phyloP scores from a whole-genome alignment of 441 rosid genomes.

The Erysimum cheiri region DNA sequence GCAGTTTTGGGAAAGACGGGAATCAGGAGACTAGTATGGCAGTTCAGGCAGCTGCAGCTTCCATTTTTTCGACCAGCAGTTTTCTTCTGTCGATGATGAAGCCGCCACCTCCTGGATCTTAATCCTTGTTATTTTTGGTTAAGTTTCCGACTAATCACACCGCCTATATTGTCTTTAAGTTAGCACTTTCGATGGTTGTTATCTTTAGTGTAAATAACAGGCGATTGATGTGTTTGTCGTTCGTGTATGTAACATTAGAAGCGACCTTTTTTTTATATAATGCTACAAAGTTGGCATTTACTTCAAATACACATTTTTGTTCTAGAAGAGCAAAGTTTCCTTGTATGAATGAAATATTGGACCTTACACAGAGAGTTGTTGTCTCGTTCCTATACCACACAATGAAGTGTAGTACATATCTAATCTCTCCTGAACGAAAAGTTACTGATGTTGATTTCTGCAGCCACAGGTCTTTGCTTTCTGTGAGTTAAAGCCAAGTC shows the following conservation, averaged over 20 bases:
- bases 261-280: slow-evolving; percentile 13
- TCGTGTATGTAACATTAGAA: slow-evolving; percentile 42
- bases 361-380: slow-evolving; percentile 10
- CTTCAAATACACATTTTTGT: slow-evolving; percentile 13
- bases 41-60: slow-evolving; percentile 94
- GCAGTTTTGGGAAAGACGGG: slow-evolving; percentile 56
- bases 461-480: not conserved
- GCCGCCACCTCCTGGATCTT: slow-evolving; percentile 61
- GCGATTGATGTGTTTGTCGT: slow-evolving; percentile 30
- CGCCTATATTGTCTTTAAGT: slow-evolving; percentile 18
- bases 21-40: slow-evolving; percentile 63
- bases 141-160: slow-evolving; percentile 5
- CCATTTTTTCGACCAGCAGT: slow-evolving; percentile 86
- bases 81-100: slow-evolving; percentile 73
- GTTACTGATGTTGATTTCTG: not conserved
- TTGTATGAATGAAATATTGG: slow-evolving; percentile 2
- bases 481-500: slow-evolving; percentile 52
- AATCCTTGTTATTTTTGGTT: slow-evolving; percentile 13
- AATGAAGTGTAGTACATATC: slow-evolving; percentile 10
- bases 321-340: not conserved
- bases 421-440: slow-evolving; percentile 1
- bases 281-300: slow-evolving; percentile 32
- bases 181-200: slow-evolving; percentile 21
- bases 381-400: slow-evolving; percentile 19
- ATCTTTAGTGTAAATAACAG: slow-evolving; percentile 40